These are phyloP conservation scores for Verbena officinalis DNA, from an alignment of 257 asterid genomes.

Conservation along the genomic window DNA sequence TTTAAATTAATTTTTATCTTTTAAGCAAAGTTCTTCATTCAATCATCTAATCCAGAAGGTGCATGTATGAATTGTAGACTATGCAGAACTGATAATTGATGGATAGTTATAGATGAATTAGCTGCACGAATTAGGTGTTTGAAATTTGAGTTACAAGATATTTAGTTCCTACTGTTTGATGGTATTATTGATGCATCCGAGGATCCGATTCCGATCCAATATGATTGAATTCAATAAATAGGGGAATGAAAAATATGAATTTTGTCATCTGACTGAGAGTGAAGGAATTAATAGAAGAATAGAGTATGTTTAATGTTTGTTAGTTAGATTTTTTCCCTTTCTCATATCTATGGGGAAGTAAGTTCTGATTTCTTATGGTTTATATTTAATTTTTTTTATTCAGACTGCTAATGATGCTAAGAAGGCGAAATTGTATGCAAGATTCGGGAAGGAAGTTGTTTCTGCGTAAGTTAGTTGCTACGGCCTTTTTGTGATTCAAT, in stretches of 20 bases:
- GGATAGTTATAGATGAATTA: not conserved
- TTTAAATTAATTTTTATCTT: not conserved
- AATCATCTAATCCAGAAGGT: constrained; percentile 1
- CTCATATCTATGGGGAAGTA: too few relatives aligned
- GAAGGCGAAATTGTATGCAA: constrained; percentile 73
- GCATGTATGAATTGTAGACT: constrained; percentile 11
- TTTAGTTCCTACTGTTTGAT: not conserved
- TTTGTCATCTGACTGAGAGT: not conserved
- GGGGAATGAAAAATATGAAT: not conserved
- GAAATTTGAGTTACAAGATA: not conserved
- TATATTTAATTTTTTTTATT: constrained; percentile 23
- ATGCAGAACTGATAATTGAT: not conserved
- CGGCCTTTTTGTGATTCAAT: constrained; percentile 2
- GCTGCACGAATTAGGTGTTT: not conserved
- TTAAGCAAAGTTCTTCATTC: not conserved
- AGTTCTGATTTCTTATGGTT: constrained; percentile 24
- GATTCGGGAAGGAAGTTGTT: constrained; percentile 91
- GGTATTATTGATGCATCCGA: not conserved
- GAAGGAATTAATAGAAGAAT: not conserved
- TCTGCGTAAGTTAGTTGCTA: constrained; percentile 73
- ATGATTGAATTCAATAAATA: too few relatives aligned
- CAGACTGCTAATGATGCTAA: constrained; percentile 87
- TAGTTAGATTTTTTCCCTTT: constrained; percentile 3
- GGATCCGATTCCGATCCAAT: not conserved
- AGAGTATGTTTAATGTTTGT: too few relatives aligned